Percentiles rank a stretch among this genome's conserved stretches.
phyloP scores from a whole-genome alignment of 495 filamentous ascomycete genomes.

The Hyaloscypha variabilis region DNA sequence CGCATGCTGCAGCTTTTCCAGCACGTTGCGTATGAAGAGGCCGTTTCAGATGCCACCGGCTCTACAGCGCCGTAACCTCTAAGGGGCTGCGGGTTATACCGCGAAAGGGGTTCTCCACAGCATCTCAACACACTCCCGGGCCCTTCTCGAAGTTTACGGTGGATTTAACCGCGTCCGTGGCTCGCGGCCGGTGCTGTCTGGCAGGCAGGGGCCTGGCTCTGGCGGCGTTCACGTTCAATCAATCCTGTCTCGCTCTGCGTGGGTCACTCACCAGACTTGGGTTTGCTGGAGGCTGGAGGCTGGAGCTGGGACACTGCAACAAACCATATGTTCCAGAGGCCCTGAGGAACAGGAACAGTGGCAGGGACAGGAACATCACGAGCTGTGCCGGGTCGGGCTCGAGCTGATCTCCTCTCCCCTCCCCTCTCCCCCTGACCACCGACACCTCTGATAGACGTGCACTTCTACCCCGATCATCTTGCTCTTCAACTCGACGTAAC shows the following conservation, averaged over 20 bases:
- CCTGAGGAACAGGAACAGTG: not conserved
- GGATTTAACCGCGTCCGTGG: constrained; percentile 10
- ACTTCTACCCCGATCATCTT: not conserved
- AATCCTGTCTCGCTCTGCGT: not conserved
- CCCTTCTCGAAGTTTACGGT: constrained; percentile 24
- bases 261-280: not conserved
- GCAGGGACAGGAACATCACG: not conserved
- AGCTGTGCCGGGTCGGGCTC: not conserved
- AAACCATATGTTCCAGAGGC: not conserved
- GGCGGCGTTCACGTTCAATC: no score
- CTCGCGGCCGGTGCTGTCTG: not conserved
- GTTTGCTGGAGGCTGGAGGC: not conserved
- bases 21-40: constrained; percentile 18
- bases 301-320: not conserved
- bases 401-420: not conserved
- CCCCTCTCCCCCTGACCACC: not conserved
- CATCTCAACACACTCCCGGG: constrained; percentile 12
- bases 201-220: no score
- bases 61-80: constrained; percentile 2
- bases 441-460: not conserved
- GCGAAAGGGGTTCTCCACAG: constrained; percentile 4
- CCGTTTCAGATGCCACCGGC: constrained; percentile 22
- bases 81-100: not conserved
- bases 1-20: constrained; percentile 15
- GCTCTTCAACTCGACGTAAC: not conserved